Evolutionary conservation across 768 basidiomycete species (phyloP), one percentile per base, ranked within the genome.

Genomic region (Russula brevipes): DNA sequence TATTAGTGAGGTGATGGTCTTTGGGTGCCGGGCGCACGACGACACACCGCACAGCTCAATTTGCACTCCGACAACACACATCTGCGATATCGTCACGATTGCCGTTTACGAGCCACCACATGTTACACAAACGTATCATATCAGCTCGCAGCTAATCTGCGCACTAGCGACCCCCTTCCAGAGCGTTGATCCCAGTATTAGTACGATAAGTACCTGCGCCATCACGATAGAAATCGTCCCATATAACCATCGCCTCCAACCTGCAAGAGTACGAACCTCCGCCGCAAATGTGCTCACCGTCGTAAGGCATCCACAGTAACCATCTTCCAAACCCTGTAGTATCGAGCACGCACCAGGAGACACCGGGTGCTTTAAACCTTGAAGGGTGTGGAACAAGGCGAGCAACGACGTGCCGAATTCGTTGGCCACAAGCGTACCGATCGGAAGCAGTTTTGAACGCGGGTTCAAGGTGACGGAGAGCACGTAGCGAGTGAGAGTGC

Each of bases 231-330:
- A 57, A 16, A 68, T 50, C 17, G 51, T 30, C 14, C 52, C 83
- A 72, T 98, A 98, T 50, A 84, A 70, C 76, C 81, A 84, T 35
- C 85, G 84, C 70, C 81, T 84, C 73, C 82, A 72, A 38, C 77
- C 72, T 47, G 77, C 73, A 64, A 94, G 75, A 46, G 82, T 81
- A 39, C 78, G 75, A 24, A 91, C 72, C 72, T 99, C 97, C 9
- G 86, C 86, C 1, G 85, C 88, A 70, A 98, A 96, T 17, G 95
- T 98, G 73, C 90, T 93, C 68, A 99, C 82, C 1, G 97, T 99
- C 1, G 89, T 95, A 68, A 98, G 78, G 76, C 93, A 94, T 11
- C 94, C 97, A 72, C 95, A 98, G 71, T 93, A 98, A 7, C 97
- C 97, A 72, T 98, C 93, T 30, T 80, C 78, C 42, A 98, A 75